A percentile compares a stretch with the other conserved stretches of the same genome.
Conservation (phyloP, 2,329 filamentous ascomycete genomes). For the Paraphaeosphaeria sporulosa region DNA sequence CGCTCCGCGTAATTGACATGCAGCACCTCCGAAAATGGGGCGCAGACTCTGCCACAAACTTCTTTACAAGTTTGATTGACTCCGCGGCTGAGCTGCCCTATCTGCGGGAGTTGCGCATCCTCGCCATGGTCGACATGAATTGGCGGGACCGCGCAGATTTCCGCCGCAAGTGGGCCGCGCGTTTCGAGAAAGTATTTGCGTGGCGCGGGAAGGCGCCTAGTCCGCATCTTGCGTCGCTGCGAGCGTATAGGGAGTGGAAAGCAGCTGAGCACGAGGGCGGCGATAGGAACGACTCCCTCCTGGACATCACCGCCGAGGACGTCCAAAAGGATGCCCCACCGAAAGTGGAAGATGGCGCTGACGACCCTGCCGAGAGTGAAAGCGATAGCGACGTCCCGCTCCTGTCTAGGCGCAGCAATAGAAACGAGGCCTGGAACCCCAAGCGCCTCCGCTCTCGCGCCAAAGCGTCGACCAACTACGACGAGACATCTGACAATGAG, state of each 20-base stretch:
- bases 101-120: slow-evolving; percentile 73
- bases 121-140: slow-evolving; percentile 70
- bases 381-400: slow-evolving; percentile 41
- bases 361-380: slow-evolving; percentile 12
- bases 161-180: slow-evolving; percentile 78
- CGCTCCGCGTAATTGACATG: slow-evolving; percentile 75
- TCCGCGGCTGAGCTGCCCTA: slow-evolving; percentile 70
- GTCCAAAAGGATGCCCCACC: slow-evolving; percentile 7
- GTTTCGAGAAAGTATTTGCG: slow-evolving; percentile 72
- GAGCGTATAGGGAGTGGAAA: slow-evolving; percentile 54
- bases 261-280: slow-evolving; percentile 16
- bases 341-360: slow-evolving; percentile 1
- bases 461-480: slow-evolving; percentile 34
- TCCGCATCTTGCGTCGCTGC: slow-evolving; percentile 51
- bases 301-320: slow-evolving; percentile 28
- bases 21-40: slow-evolving; percentile 80
- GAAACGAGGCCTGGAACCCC: slow-evolving; percentile 38
- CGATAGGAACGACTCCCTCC: slow-evolving; percentile 36
- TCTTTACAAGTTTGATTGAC: slow-evolving; percentile 80
- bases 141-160: slow-evolving; percentile 86
- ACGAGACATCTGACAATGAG: slow-evolving; percentile 40
- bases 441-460: slow-evolving; percentile 41
- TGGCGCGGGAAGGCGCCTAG: slow-evolving; percentile 57
- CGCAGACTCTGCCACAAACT: slow-evolving; percentile 72
- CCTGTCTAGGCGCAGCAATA: slow-evolving; percentile 25